Base-by-base conservation (phyloP, 495 filamentous ascomycete genomes). In the Penicillium argentinense region DNA sequence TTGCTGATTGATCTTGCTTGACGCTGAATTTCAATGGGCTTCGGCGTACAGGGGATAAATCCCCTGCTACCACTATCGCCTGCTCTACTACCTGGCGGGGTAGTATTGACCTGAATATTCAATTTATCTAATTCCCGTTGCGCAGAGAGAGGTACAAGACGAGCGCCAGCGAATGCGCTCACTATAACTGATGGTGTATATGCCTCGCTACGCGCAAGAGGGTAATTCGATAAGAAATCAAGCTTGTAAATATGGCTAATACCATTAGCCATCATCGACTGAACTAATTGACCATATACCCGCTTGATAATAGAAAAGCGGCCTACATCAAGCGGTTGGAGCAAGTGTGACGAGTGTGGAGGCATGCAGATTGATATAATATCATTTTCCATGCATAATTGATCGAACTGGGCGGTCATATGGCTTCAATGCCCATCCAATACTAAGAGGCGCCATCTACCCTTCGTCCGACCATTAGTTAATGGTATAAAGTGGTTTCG, bases 291-390 rank as follows among this genome's bases (percentile, higher is more conserved):
- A 30, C 59, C 45, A 41, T 63, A 60, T 9, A 29, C 26, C 3
- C 46, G 14, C 17, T 63, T 57, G 6, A 60, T 27, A 1, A 42
- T 32, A 3, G 42, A 14, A 48, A 64, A 59, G 39, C 39, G 34
- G 9, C 54, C 42, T 5, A 67, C 47, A 51, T 62, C 60, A 19
- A 66, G 52, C 12, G 60, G 63, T 38, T 66, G 60, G 12, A 62
- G 44, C 3, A 51, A 22, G 28, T 67, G 42, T 8, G 62, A 60
- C 11, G 39, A 51, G 42, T 64, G 51, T 9, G 24, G n/a, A n/a
- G n/a, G n/a, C n/a, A n/a, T n/a, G n/a, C n/a, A n/a, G n/a, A n/a
- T n/a, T n/a, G n/a, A n/a, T 1, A 55, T 40, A 40, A 62, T 57
- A 24, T 57, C 45, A 12, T 54, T 29, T 8, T 54, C 36, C n/a